Evolutionary conservation across 208 protist genomes (phyloP).

Genomic region (Leishmania tarentolae): DNA sequence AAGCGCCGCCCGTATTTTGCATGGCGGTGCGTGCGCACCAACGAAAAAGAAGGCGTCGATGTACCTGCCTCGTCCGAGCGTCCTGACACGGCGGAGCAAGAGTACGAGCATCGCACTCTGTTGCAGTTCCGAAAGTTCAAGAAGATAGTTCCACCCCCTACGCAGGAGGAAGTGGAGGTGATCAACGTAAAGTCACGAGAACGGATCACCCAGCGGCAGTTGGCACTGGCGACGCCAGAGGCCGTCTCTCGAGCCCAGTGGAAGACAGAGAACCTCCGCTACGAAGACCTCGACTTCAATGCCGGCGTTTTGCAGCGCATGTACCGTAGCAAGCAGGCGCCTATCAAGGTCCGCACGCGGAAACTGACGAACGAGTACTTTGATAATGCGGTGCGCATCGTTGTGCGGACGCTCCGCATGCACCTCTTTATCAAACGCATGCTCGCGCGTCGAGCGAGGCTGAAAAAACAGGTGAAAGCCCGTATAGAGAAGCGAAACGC

Average conservation of each 20-base stretch:
- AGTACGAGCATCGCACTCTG: slow-evolving; percentile 23
- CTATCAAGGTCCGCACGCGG: slow-evolving; percentile 44
- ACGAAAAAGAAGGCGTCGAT: no score
- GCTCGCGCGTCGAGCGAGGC: slow-evolving; percentile 3
- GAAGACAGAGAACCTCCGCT: slow-evolving; percentile 68
- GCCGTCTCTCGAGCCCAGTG: slow-evolving; percentile 59
- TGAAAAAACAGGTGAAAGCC: slow-evolving; percentile 26
- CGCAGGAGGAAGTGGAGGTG: slow-evolving; percentile 51
- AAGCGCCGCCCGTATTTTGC: slow-evolving; percentile 63
- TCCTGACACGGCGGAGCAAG: not conserved
- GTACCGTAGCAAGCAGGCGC: slow-evolving; percentile 43
- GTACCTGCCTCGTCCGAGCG: slow-evolving; percentile 22
- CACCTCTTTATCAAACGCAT: slow-evolving; percentile 58
- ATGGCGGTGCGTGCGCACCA: slow-evolving; percentile 40
- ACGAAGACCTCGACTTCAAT: slow-evolving; percentile 85
- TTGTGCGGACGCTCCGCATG: slow-evolving; percentile 75
- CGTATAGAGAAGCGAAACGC: slow-evolving; percentile 37
- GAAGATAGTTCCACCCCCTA: slow-evolving; percentile 36
- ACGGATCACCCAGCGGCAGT: slow-evolving; percentile 24
- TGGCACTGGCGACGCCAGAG: slow-evolving; percentile 46
- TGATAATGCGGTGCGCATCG: slow-evolving; percentile 61
- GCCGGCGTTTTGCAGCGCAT: slow-evolving; percentile 83
- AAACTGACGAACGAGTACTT: slow-evolving; percentile 69
- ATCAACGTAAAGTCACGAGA: slow-evolving; percentile 61
- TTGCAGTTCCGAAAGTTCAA: slow-evolving; percentile 58